These are phyloP conservation scores for Ophiosphaerella narmari DNA, from an alignment of 2,329 filamentous ascomycete species.

Conservation along the genomic window DNA sequence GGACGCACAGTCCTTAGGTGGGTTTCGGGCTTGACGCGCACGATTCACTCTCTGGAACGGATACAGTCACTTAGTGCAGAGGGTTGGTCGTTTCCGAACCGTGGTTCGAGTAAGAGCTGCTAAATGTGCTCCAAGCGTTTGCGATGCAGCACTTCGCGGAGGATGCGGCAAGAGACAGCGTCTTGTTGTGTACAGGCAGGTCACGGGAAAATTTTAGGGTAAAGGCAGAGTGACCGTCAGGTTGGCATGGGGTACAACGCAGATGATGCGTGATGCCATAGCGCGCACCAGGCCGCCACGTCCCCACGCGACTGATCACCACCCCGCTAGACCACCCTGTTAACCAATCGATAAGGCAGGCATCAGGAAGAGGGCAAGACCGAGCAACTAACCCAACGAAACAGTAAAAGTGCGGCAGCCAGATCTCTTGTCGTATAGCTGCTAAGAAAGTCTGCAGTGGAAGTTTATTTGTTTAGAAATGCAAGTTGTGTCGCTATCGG, in stretches of 20 bases:
- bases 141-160: not conserved
- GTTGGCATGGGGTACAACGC: slow-evolving; percentile 20
- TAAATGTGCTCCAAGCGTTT: slow-evolving; percentile 4
- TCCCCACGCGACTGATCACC: slow-evolving; percentile 17
- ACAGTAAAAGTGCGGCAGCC: not conserved
- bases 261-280: slow-evolving; percentile 35
- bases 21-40: not conserved
- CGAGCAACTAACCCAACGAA: not conserved
- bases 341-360: slow-evolving; percentile 22
- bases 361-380: slow-evolving; percentile 8
- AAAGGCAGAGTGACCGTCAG: slow-evolving; percentile 15
- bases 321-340: slow-evolving; percentile 9
- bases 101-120: slow-evolving; percentile 6
- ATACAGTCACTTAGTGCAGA: not conserved
- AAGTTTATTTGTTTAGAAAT: not conserved
- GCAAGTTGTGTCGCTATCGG: not conserved
- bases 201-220: slow-evolving; percentile 26
- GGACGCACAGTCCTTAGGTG: slow-evolving; percentile 1
- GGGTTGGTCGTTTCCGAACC: not conserved
- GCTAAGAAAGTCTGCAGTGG: not conserved
- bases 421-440: not conserved
- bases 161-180: slow-evolving; percentile 26
- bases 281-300: slow-evolving; percentile 16
- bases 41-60: slow-evolving; percentile 1
- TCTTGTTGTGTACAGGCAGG: slow-evolving; percentile 16